Conservation (phyloP, 2,329 filamentous ascomycete species). For the Trichoderma polysporum region DNA sequence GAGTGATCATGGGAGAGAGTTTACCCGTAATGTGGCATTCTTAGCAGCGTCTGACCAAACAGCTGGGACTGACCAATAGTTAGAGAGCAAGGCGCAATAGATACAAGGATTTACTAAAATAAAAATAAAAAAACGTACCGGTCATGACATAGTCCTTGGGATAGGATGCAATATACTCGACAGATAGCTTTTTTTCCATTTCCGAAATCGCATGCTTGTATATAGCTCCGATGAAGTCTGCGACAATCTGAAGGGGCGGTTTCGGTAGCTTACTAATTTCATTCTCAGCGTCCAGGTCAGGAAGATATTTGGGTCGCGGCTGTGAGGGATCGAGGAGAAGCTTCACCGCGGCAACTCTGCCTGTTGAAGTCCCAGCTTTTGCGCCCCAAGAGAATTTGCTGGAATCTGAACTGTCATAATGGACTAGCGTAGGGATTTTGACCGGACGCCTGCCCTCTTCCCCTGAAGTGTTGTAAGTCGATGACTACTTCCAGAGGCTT, state of each 20-base stretch:
- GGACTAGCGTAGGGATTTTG: neutral
- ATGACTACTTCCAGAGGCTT: neutral
- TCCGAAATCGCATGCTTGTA: neutral
- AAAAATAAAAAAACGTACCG: neutral
- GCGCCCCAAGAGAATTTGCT: neutral
- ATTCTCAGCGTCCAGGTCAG: neutral
- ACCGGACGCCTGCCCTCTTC: neutral
- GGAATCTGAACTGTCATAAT: neutral
- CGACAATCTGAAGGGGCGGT: neutral
- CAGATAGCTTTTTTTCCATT: neutral
- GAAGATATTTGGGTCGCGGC: neutral
- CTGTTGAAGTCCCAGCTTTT: neutral
- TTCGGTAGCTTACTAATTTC: neutral
- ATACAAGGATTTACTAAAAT: neutral
- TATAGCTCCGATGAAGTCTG: neutral
- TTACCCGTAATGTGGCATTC: neutral
- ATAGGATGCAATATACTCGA: no score
- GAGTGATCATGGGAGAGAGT: no score
- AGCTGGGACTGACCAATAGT: neutral
- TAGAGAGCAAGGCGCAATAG: neutral
- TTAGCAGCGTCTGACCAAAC: neutral
- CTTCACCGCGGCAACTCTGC: neutral
- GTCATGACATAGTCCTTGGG: neutral
- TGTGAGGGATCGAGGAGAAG: neutral
- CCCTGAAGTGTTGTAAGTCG: neutral